phyloP scores from a whole-genome alignment of 352 stramenopile species.

The Phytophthora fragariaefolia region DNA sequence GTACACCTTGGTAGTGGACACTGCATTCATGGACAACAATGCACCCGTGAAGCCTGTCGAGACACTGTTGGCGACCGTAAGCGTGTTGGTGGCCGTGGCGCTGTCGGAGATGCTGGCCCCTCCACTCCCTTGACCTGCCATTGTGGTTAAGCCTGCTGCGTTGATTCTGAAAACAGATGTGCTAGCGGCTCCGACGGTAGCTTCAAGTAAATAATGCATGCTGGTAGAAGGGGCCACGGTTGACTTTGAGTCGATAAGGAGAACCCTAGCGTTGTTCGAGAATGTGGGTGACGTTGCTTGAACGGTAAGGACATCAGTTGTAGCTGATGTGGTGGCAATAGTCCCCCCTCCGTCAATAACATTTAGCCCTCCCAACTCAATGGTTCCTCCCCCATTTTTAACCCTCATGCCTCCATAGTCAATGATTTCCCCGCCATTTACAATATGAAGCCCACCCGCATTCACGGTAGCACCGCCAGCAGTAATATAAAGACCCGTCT shows the following conservation, averaged over 20 bases:
- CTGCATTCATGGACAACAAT: neutral
- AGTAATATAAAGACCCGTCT: constrained; percentile 46
- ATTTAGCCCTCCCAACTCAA: constrained; percentile 39
- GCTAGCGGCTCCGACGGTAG: constrained; percentile 1
- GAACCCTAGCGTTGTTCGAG: constrained; percentile 24
- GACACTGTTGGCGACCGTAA: constrained; percentile 1
- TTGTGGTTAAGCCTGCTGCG: constrained; percentile 14
- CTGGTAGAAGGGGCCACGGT: constrained; percentile 12
- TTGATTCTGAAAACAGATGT: constrained; percentile 17
- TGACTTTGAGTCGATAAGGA: constrained; percentile 30
- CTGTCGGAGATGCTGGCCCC: constrained; percentile 17
- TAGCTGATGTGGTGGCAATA: constrained; percentile 26
- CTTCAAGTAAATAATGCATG: constrained; percentile 32
- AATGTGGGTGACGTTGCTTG: constrained; percentile 31
- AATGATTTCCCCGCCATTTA: constrained; percentile 45
- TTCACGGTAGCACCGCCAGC: constrained; percentile 50
- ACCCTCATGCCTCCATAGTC: constrained; percentile 45
- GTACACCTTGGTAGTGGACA: neutral
- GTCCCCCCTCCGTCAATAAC: constrained; percentile 43
- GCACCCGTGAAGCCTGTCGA: constrained; percentile 1
- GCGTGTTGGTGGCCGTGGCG: neutral
- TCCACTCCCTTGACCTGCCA: constrained; percentile 15
- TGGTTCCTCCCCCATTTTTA: constrained; percentile 44
- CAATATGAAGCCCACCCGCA: constrained; percentile 50
- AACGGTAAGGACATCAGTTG: constrained; percentile 31